Base-by-base conservation (phyloP, 2,329 filamentous ascomycete species). In the Diaporthe sp. region DNA sequence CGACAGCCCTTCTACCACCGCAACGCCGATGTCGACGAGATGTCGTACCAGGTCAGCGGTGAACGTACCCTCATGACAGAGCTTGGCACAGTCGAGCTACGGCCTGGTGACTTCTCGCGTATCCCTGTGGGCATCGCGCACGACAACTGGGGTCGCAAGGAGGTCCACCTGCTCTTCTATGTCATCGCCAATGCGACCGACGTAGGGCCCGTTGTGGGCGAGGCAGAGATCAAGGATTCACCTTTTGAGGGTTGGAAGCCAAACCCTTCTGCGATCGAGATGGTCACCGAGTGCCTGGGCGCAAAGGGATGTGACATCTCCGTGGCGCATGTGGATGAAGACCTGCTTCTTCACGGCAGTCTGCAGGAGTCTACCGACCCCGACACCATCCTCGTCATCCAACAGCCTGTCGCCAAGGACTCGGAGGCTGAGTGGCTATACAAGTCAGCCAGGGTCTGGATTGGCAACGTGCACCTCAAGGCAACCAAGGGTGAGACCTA, bases 391-490 rank as follows among this genome's bases (percentile, higher is more conserved):
- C 49, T 51, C 49, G 49, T 51, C 49, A 13, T 51, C 49, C 49
- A 51, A 51, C 49, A 22, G 49, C 49, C 49, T 25, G 0, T 8
- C 49, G 49, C 49, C n/a, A 51, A 51, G 22, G 22, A 51, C 49
- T 51, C 49, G 49, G 49, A 51, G 49, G 49, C 49, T 51, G 49
- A 51, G 49, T 51, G 49, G 49, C n/a, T 51, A 51, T 51, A 51
- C 49, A 51, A 51, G n/a, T 51, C 49, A 25, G 7, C 49, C 49
- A n/a, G 49, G 12, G 49, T 51, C 49, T 51, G 49, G 49, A 51
- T 51, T 25, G 49, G 49, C 2, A 51, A 51, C n/a, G 49, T 51
- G n/a, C 49, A 51, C 49, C 49, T 51, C 49, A 13, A 51, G 22
- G 22, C n/a, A 51, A 51, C 22, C 22, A 51, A 25, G 49, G 49